Conservation (phyloP, 352 stramenopile genomes). For the Phytopythium cucurbitacearum region DNA sequence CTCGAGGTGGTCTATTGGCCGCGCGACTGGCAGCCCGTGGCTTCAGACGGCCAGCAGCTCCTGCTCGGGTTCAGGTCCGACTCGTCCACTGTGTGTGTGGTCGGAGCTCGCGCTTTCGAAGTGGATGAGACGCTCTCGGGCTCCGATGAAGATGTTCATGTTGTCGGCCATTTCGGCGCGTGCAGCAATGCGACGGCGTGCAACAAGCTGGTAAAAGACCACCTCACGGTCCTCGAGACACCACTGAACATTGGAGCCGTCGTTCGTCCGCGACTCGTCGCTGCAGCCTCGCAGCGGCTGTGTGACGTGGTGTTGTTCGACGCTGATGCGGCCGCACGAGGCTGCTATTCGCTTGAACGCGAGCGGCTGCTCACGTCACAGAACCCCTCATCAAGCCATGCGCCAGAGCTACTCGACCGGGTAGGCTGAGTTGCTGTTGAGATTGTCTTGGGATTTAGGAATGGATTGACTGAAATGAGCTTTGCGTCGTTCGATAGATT, state of each 20-base stretch:
- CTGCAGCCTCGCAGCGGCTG: background rate
- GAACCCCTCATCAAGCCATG: background rate
- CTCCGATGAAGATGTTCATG: too few species aligned
- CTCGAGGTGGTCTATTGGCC: slow-evolving; percentile 46
- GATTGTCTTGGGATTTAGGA: too few species aligned
- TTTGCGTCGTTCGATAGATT: slow-evolving; percentile 6
- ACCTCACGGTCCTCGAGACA: too few species aligned
- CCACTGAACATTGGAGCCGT: too few species aligned
- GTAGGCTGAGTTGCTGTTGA: background rate
- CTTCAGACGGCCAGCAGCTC: background rate
- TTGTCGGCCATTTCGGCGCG: too few species aligned
- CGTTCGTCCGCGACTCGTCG: too few species aligned
- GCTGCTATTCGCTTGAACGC: slow-evolving; percentile 11
- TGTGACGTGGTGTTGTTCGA: slow-evolving; percentile 25
- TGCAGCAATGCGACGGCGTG: too few species aligned
- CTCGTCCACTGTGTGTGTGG: slow-evolving; percentile 24
- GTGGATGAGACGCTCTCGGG: too few species aligned
- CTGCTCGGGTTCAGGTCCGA: slow-evolving; percentile 17
- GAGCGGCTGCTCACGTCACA: background rate
- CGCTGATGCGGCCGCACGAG: slow-evolving; percentile 12
- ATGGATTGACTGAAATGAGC: too few species aligned
- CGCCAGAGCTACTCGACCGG: background rate
- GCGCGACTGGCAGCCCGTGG: slow-evolving; percentile 13
- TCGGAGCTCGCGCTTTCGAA: slow-evolving; percentile 2
- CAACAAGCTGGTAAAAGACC: too few species aligned